Evolutionary conservation across 2,329 filamentous ascomycete genomes (phyloP), one percentile per base, ranked within the genome.

Genomic region (Trichoderma aggressivum): DNA sequence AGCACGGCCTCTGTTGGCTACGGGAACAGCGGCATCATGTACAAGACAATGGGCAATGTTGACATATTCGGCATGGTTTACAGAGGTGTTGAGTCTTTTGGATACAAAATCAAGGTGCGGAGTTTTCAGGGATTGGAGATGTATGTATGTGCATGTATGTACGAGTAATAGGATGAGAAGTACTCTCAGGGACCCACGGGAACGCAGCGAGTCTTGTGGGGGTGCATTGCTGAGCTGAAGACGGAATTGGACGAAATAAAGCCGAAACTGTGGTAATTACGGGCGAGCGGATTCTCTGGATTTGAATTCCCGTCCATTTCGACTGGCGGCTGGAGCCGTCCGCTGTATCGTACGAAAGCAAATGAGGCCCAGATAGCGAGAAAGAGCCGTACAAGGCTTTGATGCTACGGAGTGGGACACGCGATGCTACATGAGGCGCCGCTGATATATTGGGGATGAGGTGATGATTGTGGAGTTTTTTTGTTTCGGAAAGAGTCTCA

Each of bases 181-280:
- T 53, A 12, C 47, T 24, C 21, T 53, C 14, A 24, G 43, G 43
- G 43, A 32, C 28, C 61, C 43, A 11, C 61, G 43, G 28, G 26
- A 28, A 32, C 60, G 26, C 39, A 32, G 14, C 30, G 21, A 16
- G 21, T 58, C 43, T 8, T 26, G 63, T 43, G 63, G 67, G 59
- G 59, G 67, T 70, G 67, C 47, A 39, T 18, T 30, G 18, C 26
- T 63, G 67, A 30, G 47, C 58, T 70, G 47, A 70, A 70, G n/a
- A 10, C 8, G 67, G 67, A 70, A 63, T 39, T 70, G 47, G 43
- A 70, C 67, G 67, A 63, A 50, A 63, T 70, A 70, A 55, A 62
- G 67, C 67, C 67, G 58, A 70, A 30, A 24, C n/a, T 16, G 30
- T 26, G 34, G 24, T 47, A 18, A 68, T 60, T 55, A n/a, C 53